phyloP scores from a whole-genome alignment of 768 basidiomycete genomes.

The Auricularia sp. region DNA sequence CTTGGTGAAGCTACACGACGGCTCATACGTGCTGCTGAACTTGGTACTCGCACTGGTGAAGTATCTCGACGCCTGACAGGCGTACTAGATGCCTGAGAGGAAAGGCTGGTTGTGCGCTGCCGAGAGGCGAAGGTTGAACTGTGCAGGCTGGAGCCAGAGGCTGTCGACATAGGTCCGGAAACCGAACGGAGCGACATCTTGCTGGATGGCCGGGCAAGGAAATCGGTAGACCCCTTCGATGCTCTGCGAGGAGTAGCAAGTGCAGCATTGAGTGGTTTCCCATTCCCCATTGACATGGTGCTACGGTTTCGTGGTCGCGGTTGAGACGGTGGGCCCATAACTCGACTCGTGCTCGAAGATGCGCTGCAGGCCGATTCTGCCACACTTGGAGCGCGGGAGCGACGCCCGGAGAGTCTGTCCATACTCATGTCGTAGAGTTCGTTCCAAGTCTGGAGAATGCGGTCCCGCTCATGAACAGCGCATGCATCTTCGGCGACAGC shows the following conservation, averaged over 20 bases:
- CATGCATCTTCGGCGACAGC: conserved; percentile 48
- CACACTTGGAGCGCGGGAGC: conserved; percentile 55
- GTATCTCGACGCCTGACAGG: conserved; percentile 20
- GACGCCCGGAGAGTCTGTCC: conserved; percentile 50
- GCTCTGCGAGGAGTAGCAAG: conserved; percentile 35
- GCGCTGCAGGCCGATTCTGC: conserved; percentile 47
- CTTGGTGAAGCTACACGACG: conserved; percentile 45
- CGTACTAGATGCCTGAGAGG: conserved; percentile 32
- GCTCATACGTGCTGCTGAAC: conserved; percentile 20
- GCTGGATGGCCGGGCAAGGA: conserved; percentile 18
- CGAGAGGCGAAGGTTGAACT: conserved; percentile 74
- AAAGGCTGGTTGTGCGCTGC: conserved; percentile 63
- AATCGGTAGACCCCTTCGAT: conserved; percentile 25
- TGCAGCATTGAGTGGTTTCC: background rate
- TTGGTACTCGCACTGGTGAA: conserved; percentile 23
- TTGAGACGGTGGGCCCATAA: background rate
- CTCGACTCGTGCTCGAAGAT: conserved; percentile 22
- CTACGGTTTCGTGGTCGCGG: background rate
- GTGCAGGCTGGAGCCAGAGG: conserved; percentile 25
- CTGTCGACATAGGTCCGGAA: conserved; percentile 33
- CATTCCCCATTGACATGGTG: background rate
- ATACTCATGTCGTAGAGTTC: conserved; percentile 75
- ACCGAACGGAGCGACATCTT: conserved; percentile 39
- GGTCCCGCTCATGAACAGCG: conserved; percentile 45
- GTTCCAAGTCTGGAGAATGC: conserved; percentile 69